These are phyloP conservation scores for Diutina mesorugosa DNA, from an alignment of 1,139 yeast species.

Conservation along the genomic window DNA sequence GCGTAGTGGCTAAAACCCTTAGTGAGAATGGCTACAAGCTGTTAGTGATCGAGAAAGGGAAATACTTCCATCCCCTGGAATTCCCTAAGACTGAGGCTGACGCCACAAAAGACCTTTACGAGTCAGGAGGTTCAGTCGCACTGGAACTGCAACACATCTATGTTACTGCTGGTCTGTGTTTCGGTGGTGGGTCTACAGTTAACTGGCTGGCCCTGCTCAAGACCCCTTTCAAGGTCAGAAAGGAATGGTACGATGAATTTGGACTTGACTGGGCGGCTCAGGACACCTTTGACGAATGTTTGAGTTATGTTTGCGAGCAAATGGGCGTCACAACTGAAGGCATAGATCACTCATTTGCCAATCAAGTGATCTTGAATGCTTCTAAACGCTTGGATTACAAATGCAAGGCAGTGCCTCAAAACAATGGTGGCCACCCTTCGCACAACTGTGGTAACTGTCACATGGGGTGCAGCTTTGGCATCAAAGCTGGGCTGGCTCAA, in stretches of 20 bases:
- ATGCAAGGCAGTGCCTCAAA: constrained; percentile 31
- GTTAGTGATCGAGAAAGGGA: constrained; percentile 43
- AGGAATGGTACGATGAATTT: constrained; percentile 39
- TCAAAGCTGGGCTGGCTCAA: constrained; percentile 40
- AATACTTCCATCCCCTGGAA: constrained; percentile 26
- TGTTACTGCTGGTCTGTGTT: constrained; percentile 40
- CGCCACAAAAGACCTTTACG: constrained; percentile 27
- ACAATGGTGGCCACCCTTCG: constrained; percentile 30
- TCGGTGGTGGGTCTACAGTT: constrained; percentile 51
- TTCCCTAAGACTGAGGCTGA: constrained; percentile 24
- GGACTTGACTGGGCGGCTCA: constrained; percentile 38
- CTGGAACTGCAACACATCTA: constrained; percentile 22
- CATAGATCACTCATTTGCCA: constrained; percentile 36
- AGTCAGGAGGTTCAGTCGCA: constrained; percentile 23
- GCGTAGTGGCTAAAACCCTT: constrained; percentile 42
- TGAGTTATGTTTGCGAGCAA: constrained; percentile 34
- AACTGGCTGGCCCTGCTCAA: constrained; percentile 50
- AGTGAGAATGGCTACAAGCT: constrained; percentile 31
- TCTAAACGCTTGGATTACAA: constrained; percentile 33
- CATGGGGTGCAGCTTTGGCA: constrained; percentile 42
- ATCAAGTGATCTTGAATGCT: constrained; percentile 34
- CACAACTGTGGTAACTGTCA: constrained; percentile 43
- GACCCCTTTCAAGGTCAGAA: constrained; percentile 41
- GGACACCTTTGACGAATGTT: constrained; percentile 31
- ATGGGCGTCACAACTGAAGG: constrained; percentile 35